A percentile compares a stretch with the other conserved stretches of the same genome.
phyloP scores from a whole-genome alignment of 2,329 filamentous ascomycete genomes.

The Penicillium sp. region DNA sequence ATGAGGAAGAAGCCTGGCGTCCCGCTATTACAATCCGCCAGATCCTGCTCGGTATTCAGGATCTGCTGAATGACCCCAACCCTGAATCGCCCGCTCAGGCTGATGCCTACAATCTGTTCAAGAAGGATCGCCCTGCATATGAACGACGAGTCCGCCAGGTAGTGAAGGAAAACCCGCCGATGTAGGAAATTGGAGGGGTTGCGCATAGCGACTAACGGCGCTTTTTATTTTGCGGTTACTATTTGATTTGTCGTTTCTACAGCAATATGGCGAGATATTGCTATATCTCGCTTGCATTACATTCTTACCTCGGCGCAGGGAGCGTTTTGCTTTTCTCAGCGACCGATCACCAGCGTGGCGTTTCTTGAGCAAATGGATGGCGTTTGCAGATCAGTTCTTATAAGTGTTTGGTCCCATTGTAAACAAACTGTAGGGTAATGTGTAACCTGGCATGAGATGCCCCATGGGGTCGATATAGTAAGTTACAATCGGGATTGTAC shows the following conservation, averaged over 20 bases:
- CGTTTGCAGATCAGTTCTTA: slow-evolving; percentile 6
- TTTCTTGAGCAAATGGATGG: slow-evolving; percentile 26
- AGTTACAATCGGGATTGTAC: background rate
- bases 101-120: slow-evolving; percentile 95
- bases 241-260: background rate
- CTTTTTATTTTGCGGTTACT: background rate
- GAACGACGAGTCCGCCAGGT: slow-evolving; percentile 83
- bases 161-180: slow-evolving; percentile 84
- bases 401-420: background rate
- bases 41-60: slow-evolving; percentile 93
- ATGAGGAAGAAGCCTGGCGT: slow-evolving; percentile 98
- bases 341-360: slow-evolving; percentile 28
- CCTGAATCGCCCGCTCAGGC: slow-evolving; percentile 95
- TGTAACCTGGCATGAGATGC: background rate
- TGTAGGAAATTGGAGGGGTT: slow-evolving; percentile 43
- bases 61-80: slow-evolving; percentile 92
- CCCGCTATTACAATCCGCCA: slow-evolving; percentile 98
- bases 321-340: slow-evolving; percentile 16
- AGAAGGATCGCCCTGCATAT: slow-evolving; percentile 83
- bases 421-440: background rate
- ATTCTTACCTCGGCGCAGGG: slow-evolving; percentile 12
- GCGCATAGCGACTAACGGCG: slow-evolving; percentile 6
- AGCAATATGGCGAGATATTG: slow-evolving; percentile 1
- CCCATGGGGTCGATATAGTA: background rate
- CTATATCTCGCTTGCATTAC: slow-evolving; percentile 16